Percentiles rank a stretch among this genome's conserved stretches.
These are phyloP conservation scores for Nothophaeocryptopus gaeumannii DNA, from an alignment of 2,329 filamentous ascomycete species.

Conservation along the genomic window DNA sequence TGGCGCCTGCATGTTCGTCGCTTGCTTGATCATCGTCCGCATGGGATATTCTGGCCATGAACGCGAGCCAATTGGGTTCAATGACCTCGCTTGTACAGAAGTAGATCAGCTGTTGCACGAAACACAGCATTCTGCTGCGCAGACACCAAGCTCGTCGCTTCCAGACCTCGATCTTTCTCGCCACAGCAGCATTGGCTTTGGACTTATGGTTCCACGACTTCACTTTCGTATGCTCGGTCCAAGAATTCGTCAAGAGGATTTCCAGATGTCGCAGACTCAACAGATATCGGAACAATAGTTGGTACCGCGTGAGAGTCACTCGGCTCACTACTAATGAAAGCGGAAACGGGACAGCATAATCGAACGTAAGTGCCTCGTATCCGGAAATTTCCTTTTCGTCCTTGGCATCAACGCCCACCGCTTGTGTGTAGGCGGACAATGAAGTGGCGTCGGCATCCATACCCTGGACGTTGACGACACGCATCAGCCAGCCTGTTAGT, in stretches of 20 bases:
- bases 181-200: conserved; percentile 54
- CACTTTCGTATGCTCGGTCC: conserved; percentile 83
- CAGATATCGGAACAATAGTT: conserved; percentile 91
- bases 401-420: conserved; percentile 57
- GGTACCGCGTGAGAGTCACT: conserved; percentile 95
- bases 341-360: conserved; percentile 92
- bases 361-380: conserved; percentile 88
- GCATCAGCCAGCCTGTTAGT: conserved; percentile 88
- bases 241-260: conserved; percentile 78
- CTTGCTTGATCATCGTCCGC: conserved; percentile 45
- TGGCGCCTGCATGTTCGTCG: conserved; percentile 43
- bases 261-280: conserved; percentile 87
- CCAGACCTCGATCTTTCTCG: conserved; percentile 74
- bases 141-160: conserved; percentile 91
- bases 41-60: conserved; percentile 78
- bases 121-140: conserved; percentile 90
- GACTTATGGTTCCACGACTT: conserved; percentile 72
- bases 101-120: conserved; percentile 93
- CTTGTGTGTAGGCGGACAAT: conserved; percentile 64
- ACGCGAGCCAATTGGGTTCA: conserved; percentile 91
- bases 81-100: conserved; percentile 97
- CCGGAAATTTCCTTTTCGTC: conserved; percentile 84
- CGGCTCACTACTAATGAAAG: conserved; percentile 92
- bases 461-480: conserved; percentile 93
- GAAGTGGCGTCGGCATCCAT: conserved; percentile 64